phyloP scores from a whole-genome alignment of 2,329 filamentous ascomycete genomes.

The Pseudonectria foliicola region DNA sequence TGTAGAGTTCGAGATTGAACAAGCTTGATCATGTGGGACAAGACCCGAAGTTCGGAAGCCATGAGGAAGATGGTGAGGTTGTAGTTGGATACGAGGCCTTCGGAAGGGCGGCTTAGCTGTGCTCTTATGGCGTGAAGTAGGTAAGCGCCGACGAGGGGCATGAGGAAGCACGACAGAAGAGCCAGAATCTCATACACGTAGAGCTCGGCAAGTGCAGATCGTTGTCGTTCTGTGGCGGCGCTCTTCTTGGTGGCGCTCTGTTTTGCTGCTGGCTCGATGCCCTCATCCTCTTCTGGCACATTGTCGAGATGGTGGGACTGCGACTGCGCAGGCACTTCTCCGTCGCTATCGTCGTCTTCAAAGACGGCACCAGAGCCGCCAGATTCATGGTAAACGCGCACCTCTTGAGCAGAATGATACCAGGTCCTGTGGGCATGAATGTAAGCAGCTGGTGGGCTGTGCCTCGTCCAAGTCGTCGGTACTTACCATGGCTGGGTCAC shows the following conservation, averaged over 20 bases:
- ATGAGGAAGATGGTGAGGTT: slow-evolving; percentile 88
- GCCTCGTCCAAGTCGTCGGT: background rate
- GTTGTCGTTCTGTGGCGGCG: slow-evolving; percentile 18
- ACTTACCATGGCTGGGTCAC: slow-evolving; percentile 80
- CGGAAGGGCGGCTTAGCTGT: slow-evolving; percentile 75
- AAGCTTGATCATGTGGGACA: slow-evolving; percentile 75
- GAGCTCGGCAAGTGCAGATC: slow-evolving; percentile 53
- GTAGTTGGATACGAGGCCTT: slow-evolving; percentile 84
- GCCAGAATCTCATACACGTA: slow-evolving; percentile 69
- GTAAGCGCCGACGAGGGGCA: slow-evolving; percentile 73
- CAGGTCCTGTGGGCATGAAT: slow-evolving; percentile 33
- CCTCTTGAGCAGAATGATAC: slow-evolving; percentile 64
- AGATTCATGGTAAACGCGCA: slow-evolving; percentile 46
- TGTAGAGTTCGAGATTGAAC: slow-evolving; percentile 72
- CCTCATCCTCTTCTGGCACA: slow-evolving; percentile 38
- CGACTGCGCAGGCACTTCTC: slow-evolving; percentile 23
- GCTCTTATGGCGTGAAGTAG: slow-evolving; percentile 73
- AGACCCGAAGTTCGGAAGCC: slow-evolving; percentile 75
- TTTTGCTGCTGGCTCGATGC: slow-evolving; percentile 12
- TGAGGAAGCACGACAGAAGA: slow-evolving; percentile 69
- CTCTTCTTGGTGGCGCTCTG: slow-evolving; percentile 7
- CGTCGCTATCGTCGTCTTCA: slow-evolving; percentile 41
- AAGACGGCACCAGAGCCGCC: slow-evolving; percentile 30
- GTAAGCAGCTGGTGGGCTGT: background rate
- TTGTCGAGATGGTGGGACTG: slow-evolving; percentile 29